Evolutionary conservation across 1,284 basidiomycete genomes (phyloP).

Genomic region (Cryptococcus sp.): DNA sequence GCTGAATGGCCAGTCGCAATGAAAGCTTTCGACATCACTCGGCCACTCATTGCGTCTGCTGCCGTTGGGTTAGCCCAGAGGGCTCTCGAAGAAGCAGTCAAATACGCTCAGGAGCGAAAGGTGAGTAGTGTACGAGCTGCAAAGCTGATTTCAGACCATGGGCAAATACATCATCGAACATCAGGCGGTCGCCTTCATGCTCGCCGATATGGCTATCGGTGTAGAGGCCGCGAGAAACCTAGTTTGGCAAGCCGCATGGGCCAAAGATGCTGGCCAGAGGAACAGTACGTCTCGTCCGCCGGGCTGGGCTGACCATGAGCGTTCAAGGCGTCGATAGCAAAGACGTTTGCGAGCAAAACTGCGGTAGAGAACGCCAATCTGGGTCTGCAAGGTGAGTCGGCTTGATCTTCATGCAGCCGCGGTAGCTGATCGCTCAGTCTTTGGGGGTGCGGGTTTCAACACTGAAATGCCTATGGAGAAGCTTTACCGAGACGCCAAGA

Average conservation of each 20-base stretch:
- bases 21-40: slow-evolving; percentile 54
- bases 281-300: slow-evolving; percentile 44
- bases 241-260: slow-evolving; percentile 52
- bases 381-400: slow-evolving; percentile 47
- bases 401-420: no score
- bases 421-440: slow-evolving; percentile 24
- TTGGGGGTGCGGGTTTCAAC: slow-evolving; percentile 52
- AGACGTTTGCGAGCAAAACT: slow-evolving; percentile 48
- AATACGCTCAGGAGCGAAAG: slow-evolving; percentile 52
- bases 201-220: slow-evolving; percentile 55
- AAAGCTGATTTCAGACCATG: slow-evolving; percentile 49
- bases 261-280: slow-evolving; percentile 50
- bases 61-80: slow-evolving; percentile 54
- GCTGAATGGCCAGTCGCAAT: slow-evolving; percentile 42
- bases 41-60: slow-evolving; percentile 51
- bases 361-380: slow-evolving; percentile 50
- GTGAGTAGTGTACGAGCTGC: slow-evolving; percentile 20
- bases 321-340: slow-evolving; percentile 54
- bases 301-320: slow-evolving; percentile 26
- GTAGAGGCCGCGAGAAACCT: slow-evolving; percentile 50
- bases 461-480: slow-evolving; percentile 55
- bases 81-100: slow-evolving; percentile 52
- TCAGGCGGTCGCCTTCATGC: slow-evolving; percentile 53
- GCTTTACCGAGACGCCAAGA: slow-evolving; percentile 50
- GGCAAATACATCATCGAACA: slow-evolving; percentile 54